Conservation (phyloP, 768 basidiomycete genomes). For the Xerocomellus intermedius region DNA sequence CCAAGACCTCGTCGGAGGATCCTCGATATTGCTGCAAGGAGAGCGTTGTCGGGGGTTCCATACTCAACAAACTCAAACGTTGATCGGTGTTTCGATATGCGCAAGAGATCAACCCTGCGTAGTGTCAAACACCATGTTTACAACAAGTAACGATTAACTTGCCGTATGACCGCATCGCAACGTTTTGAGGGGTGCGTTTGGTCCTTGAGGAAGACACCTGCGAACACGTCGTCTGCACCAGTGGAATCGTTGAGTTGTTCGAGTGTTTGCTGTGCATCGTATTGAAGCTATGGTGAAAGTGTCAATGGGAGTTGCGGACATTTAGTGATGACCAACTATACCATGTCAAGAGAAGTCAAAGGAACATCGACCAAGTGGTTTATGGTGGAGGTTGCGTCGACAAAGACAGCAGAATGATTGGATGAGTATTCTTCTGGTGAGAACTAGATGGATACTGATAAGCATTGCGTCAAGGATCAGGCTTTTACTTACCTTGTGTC, state of each 20-base stretch:
- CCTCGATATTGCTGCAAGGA: constrained; percentile 51
- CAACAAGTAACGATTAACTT: constrained; percentile 18
- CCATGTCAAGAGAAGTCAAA: constrained; percentile 72
- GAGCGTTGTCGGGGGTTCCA: constrained; percentile 57
- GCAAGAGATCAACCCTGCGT: constrained; percentile 47
- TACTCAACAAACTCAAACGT: constrained; percentile 45
- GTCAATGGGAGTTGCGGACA: background rate
- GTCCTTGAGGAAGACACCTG: constrained; percentile 70
- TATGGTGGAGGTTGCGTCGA: constrained; percentile 72
- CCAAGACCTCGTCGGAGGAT: constrained; percentile 67
- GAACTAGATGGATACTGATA: constrained; percentile 43
- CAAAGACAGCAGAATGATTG: constrained; percentile 58
- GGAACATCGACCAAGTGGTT: constrained; percentile 81
- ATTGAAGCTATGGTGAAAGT: constrained; percentile 51
- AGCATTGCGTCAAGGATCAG: background rate
- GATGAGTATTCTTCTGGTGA: constrained; percentile 53
- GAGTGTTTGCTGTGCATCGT: constrained; percentile 76
- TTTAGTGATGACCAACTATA: constrained; percentile 33
- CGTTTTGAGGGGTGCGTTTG: constrained; percentile 59
- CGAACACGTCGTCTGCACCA: constrained; percentile 59
- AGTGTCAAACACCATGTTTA: constrained; percentile 1
- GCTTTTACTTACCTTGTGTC: constrained; percentile 47
- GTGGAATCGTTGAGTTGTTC: constrained; percentile 53
- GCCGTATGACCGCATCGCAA: constrained; percentile 76
- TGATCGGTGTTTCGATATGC: constrained; percentile 41